Evolutionary conservation across 352 stramenopile species (phyloP).

Genomic region (Phytophthora ohioensis): DNA sequence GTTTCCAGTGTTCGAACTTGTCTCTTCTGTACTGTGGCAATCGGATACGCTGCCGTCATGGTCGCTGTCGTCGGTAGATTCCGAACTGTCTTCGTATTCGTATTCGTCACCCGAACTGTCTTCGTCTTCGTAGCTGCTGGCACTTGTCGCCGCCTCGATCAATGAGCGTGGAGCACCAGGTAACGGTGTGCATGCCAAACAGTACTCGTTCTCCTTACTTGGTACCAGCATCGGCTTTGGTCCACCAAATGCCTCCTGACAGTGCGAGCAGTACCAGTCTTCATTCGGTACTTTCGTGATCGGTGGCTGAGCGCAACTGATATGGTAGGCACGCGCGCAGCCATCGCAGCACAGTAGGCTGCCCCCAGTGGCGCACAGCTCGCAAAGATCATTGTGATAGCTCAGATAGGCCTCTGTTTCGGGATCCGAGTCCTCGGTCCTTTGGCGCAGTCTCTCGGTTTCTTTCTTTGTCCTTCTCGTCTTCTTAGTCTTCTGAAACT

Average conservation of each 20-base stretch:
- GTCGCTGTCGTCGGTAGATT: slow-evolving; percentile 18
- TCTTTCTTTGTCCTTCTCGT: slow-evolving; percentile 73
- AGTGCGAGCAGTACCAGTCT: slow-evolving; percentile 68
- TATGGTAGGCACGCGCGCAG: slow-evolving; percentile 75
- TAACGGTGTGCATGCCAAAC: slow-evolving; percentile 14
- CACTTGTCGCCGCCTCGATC: slow-evolving; percentile 20
- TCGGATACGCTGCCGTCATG: slow-evolving; percentile 13
- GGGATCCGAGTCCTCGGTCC: slow-evolving; percentile 34
- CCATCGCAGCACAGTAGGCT: slow-evolving; percentile 75
- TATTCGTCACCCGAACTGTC: slow-evolving; percentile 25
- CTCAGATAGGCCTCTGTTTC: slow-evolving; percentile 47
- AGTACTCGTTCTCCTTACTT: slow-evolving; percentile 42
- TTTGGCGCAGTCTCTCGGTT: slow-evolving; percentile 49
- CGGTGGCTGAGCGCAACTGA: slow-evolving; percentile 72
- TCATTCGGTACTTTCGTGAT: slow-evolving; percentile 58
- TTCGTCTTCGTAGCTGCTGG: slow-evolving; percentile 25
- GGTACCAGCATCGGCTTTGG: slow-evolving; percentile 25
- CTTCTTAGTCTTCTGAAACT: slow-evolving; percentile 46
- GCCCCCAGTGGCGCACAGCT: slow-evolving; percentile 72
- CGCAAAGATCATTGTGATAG: slow-evolving; percentile 74
- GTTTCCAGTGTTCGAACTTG: slow-evolving; percentile 10
- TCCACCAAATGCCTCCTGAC: slow-evolving; percentile 34
- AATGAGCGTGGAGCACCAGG: slow-evolving; percentile 14
- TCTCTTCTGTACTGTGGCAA: slow-evolving; percentile 23
- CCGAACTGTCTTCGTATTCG: background rate